Base-by-base conservation (phyloP, 192 early-diverging fungal species). In the Pilaira anomala region DNA sequence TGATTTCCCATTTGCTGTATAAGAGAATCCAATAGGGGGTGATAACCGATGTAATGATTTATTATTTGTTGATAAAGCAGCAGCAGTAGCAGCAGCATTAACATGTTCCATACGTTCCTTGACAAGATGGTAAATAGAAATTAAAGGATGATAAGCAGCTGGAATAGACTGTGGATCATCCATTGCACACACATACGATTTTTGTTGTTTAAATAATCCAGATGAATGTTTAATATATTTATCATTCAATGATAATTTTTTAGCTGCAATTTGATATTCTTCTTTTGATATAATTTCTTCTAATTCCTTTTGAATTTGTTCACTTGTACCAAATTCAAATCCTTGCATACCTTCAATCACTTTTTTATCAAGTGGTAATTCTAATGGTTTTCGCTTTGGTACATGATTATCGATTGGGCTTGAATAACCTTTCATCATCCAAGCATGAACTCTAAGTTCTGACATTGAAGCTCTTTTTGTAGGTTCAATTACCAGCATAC, bases 121-220 rank as follows among this genome's bases (percentile, higher is more conserved):
- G 5, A 93, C 90, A 19, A 93, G 82, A 42, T 87, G 86, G 59
- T 98, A 98, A 19, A 97, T 90, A 65, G 91, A 94, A 19, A 93
- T 72, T 24, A 93, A 69, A 14, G 91, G 89, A 49, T 88, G 83
- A 36, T 84, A 77, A 7, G 83, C 82, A 3, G 81, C 67, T 59
- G 69, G 79, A 53, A 76, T 79, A 66, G 62, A 71, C 66, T 49
- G 77, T 50, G 68, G 78, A 77, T 71, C 80, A 72, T 42, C 72
- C 67, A 60, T 79, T 67, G 30, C 73, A 45, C 26, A 80, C 67
- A 19, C 71, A 76, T 59, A 83, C 40, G 65, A 73, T 52, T 72
- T 46, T 57, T 45, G 28, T 14, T 62, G 28, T 14, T 62, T 30
- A 19, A 19, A 14, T 46, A 16, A 13, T 29, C 66, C 7, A 48